These are phyloP conservation scores for Selenicereus undatus DNA, from an alignment of 148 eudicot genomes.

Conservation along the genomic window DNA sequence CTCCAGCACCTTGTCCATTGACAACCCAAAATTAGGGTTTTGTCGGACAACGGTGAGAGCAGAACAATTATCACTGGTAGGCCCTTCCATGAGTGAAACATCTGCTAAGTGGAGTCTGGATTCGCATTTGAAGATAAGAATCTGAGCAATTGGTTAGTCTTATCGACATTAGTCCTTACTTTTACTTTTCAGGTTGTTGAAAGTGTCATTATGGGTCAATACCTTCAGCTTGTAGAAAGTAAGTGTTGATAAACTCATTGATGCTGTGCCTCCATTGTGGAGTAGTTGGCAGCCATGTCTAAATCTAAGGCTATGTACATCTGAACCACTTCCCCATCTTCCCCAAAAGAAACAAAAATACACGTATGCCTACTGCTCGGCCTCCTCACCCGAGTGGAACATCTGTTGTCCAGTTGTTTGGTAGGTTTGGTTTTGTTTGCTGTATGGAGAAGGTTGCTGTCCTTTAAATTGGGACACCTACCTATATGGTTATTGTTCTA, in stretches of 20 bases:
- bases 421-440: neutral
- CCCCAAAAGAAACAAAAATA: neutral
- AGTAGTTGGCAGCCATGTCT: neutral
- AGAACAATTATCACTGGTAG: too few relatives aligned
- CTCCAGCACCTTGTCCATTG: neutral
- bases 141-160: neutral
- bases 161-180: neutral
- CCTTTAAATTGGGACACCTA: too few relatives aligned
- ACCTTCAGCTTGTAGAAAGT: neutral
- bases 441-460: neutral
- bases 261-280: neutral
- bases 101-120: too few relatives aligned
- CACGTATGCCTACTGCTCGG: too few relatives aligned
- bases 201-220: neutral
- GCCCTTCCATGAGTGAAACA: neutral
- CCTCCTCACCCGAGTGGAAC: neutral
- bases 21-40: neutral
- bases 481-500: too few relatives aligned
- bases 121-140: too few relatives aligned
- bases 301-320: neutral
- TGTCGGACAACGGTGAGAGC: neutral
- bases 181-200: neutral
- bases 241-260: neutral
- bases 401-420: neutral
- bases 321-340: neutral